A percentile compares a stretch with the other conserved stretches of the same genome.
phyloP scores from a whole-genome alignment of 805 yeast genomes.

The Candida nanaspora region DNA sequence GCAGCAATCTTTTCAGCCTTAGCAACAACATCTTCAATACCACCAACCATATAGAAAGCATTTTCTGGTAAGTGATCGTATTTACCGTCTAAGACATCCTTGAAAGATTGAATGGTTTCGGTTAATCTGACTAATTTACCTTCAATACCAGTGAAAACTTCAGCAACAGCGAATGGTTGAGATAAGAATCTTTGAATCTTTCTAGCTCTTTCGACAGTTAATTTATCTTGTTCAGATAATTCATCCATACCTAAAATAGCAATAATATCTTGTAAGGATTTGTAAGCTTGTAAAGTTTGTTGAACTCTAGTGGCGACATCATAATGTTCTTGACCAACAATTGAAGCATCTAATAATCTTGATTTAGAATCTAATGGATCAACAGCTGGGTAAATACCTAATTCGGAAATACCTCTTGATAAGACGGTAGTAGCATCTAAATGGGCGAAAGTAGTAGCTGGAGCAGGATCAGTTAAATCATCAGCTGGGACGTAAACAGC shows the following conservation, averaged over 20 bases:
- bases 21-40: conserved; percentile 96
- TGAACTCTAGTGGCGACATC: conserved; percentile 91
- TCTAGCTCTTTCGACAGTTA: conserved; percentile 99
- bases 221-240: conserved; percentile 96
- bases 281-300: conserved; percentile 98
- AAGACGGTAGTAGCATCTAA: conserved; percentile 99
- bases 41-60: conserved; percentile 99
- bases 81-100: conserved; percentile 96
- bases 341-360: conserved; percentile 93
- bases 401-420: conserved; percentile 99
- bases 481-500: conserved; percentile 99
- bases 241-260: conserved; percentile 99
- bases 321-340: conserved; percentile 99
- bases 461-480: conserved; percentile 99
- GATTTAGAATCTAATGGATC: conserved; percentile 99
- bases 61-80: conserved; percentile 98
- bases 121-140: conserved; percentile 96
- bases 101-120: conserved; percentile 93
- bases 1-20: conserved; percentile 99
- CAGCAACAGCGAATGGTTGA: conserved; percentile 99
- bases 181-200: conserved; percentile 99
- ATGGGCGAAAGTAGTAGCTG: conserved; percentile 99
- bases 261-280: conserved; percentile 99
- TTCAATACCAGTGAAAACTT: conserved; percentile 99
- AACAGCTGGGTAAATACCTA: conserved; percentile 99